Evolutionary conservation across 2,329 filamentous ascomycete species (phyloP).

Genomic region (Fusarium protoensiforme): DNA sequence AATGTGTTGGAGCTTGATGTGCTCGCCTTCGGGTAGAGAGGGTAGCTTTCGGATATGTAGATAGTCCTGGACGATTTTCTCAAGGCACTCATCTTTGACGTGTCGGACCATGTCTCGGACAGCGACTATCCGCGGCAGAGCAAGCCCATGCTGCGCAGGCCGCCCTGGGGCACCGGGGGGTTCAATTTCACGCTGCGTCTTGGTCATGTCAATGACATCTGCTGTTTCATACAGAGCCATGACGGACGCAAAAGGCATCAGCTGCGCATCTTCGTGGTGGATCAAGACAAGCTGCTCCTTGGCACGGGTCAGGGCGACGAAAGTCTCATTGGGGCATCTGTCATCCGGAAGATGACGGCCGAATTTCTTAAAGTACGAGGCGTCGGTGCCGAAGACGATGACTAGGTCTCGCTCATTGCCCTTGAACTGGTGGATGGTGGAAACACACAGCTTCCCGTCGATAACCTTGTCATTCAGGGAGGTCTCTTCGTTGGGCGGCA

Average conservation of each 20-base stretch:
- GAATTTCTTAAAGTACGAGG: slow-evolving; percentile 38
- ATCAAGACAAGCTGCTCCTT: slow-evolving; percentile 44
- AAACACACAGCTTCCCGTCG: slow-evolving; percentile 43
- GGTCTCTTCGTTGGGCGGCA: slow-evolving; percentile 38
- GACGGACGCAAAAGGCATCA: slow-evolving; percentile 41
- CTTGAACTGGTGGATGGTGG: slow-evolving; percentile 49
- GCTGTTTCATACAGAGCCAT: slow-evolving; percentile 29
- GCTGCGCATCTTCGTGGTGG: slow-evolving; percentile 17
- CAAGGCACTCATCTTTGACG: slow-evolving; percentile 35
- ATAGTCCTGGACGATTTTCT: slow-evolving; percentile 22
- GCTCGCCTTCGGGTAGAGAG: background rate
- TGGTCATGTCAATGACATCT: slow-evolving; percentile 12
- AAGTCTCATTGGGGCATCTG: slow-evolving; percentile 42
- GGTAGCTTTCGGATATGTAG: slow-evolving; percentile 19
- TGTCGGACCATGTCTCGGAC: slow-evolving; percentile 41
- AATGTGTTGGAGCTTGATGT: slow-evolving; percentile 32
- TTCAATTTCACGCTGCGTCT: background rate
- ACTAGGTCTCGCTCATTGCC: slow-evolving; percentile 46
- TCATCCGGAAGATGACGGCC: slow-evolving; percentile 44
- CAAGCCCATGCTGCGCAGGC: slow-evolving; percentile 21
- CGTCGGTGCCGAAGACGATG: slow-evolving; percentile 42
- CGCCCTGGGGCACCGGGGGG: slow-evolving; percentile 15
- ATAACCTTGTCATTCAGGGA: slow-evolving; percentile 40
- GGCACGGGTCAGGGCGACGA: slow-evolving; percentile 46
- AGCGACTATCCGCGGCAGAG: slow-evolving; percentile 2